phyloP scores from a whole-genome alignment of 2,329 filamentous ascomycete genomes.

The Arthrobotrys pseudoclavata region DNA sequence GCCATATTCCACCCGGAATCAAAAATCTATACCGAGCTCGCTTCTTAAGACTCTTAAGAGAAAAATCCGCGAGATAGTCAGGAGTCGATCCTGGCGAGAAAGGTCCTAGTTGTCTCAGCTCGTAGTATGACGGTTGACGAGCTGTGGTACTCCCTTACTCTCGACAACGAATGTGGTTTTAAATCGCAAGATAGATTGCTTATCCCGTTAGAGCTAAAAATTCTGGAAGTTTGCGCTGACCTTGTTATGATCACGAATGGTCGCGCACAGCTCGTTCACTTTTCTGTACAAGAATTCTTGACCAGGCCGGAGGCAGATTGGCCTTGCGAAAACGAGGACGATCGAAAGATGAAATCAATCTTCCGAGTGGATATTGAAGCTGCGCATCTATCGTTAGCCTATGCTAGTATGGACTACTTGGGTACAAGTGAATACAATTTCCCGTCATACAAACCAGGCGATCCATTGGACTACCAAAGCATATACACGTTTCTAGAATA shows the following conservation, averaged over 20 bases:
- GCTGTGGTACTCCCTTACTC: not conserved
- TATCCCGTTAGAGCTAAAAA: not conserved
- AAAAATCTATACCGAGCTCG: not conserved
- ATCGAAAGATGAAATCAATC: not conserved
- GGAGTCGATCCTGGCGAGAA: not conserved
- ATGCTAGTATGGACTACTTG: not conserved
- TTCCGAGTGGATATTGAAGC: not conserved
- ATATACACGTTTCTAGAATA: conserved; percentile 10
- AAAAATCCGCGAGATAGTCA: not conserved
- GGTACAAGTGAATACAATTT: not conserved
- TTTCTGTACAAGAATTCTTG: conserved; percentile 19
- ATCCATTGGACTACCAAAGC: not conserved
- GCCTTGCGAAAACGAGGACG: not conserved
- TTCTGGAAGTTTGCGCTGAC: conserved; percentile 11
- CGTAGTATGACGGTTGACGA: conserved; percentile 4
- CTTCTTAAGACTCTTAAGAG: not conserved
- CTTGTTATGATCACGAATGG: conserved; percentile 9
- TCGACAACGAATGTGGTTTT: not conserved
- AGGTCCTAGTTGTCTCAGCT: not conserved
- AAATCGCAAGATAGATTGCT: not conserved
- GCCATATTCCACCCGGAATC: not conserved
- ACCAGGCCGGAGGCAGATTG: not conserved
- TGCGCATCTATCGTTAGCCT: conserved; percentile 1
- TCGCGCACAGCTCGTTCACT: conserved; percentile 8
- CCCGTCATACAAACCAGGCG: not conserved